Evolutionary conservation across 1,139 yeast genomes (phyloP), one percentile per base, ranked within the genome.

Genomic region (Protomyces arabidopsidicola): DNA sequence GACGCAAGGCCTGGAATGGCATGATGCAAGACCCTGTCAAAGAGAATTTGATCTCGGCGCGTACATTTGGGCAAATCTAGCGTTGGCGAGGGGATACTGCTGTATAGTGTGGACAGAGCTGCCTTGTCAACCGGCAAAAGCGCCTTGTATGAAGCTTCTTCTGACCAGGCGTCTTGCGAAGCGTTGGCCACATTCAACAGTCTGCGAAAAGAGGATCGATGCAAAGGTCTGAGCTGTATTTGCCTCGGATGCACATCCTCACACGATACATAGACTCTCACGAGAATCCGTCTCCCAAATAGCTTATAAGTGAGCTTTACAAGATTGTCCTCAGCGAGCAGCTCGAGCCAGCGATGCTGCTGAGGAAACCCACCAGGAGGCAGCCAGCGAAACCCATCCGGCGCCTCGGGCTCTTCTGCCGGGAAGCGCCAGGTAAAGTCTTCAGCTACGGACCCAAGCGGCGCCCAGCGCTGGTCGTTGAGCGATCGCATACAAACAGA

Each of bases 1-100:
- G 87, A 79, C 53, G 73, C 77, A 55, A 86, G 75, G 0, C 89
- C 90, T 12, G 59, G 60, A 4, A 60, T 60, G 10, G 45, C 22
- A 14, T 60, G 42, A 10, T 22, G 14, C 53, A 22, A 6, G 36
- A 59, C 39, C 1, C 57, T 48, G n/a, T 42, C n/a, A 35, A 59
- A 38, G 24, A 45, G 35, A 42, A 24, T 14, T 1, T n/a, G 42
- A 22, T 52, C 34, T 18, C 42, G 52, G 14, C 27, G 27, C 45
- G 53, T 16, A 35, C 20, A 39, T 2, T n/a, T 6, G 4, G 55
- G 55, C 8, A 57, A 22, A 9, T 50, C 34, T 9, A n/a, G 12
- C 18, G 61, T 50, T 8, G 61, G 61, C 20, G 55, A 50, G 3
- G 51, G 50, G 5, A 57, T 8, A 16, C 36, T 35, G 39, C 51